These are phyloP conservation scores for Asterella californica DNA, from an alignment of 225 moss, liverwort and hornwort species.

Conservation along the genomic window DNA sequence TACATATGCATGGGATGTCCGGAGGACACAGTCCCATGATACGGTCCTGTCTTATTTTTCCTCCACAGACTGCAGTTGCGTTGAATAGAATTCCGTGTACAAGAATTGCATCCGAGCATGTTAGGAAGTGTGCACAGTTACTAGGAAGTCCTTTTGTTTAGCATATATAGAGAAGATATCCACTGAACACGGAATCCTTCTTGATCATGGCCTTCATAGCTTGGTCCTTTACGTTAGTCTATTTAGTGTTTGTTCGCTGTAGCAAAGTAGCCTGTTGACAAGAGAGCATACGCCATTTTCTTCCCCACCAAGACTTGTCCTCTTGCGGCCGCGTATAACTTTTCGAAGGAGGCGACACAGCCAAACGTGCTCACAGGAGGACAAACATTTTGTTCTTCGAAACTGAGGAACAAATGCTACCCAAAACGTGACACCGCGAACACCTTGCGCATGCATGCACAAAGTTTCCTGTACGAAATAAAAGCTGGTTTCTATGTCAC, in stretches of 20 bases:
- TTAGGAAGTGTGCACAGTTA: neutral
- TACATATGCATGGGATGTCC: neutral
- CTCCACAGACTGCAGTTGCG: neutral
- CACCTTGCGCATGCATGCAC: neutral
- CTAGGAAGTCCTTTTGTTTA: neutral
- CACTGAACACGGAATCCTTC: neutral
- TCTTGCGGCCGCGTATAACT: neutral
- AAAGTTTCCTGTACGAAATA: neutral
- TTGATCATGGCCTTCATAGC: neutral
- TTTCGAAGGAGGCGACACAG: neutral
- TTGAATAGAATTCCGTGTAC: neutral
- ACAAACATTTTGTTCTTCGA: neutral
- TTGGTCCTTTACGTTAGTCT: neutral
- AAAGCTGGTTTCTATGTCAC: neutral
- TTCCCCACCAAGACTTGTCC: neutral
- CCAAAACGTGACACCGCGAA: neutral
- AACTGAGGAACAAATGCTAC: neutral
- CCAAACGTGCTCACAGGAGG: neutral
- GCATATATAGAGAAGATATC: neutral
- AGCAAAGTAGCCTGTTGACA: neutral
- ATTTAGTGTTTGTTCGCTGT: neutral
- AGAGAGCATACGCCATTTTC: neutral
- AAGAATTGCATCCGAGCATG: neutral
- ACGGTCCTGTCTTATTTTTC: neutral
- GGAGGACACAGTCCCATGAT: neutral